These are phyloP conservation scores for Xylaria sp. DNA, from an alignment of 2,329 filamentous ascomycete species.

Conservation along the genomic window DNA sequence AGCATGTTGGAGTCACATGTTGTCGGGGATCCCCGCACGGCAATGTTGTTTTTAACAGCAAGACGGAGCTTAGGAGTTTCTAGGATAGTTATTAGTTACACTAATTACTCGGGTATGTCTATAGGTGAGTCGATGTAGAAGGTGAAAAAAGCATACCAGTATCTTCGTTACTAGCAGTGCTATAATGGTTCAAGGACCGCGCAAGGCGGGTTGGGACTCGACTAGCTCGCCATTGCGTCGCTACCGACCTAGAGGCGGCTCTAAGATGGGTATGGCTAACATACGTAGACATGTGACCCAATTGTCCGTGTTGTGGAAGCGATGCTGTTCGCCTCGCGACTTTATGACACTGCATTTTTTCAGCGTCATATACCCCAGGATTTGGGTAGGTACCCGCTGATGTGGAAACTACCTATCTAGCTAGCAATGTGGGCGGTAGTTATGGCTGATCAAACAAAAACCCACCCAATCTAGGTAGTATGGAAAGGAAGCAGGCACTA, in stretches of 20 bases:
- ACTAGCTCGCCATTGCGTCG: conserved; percentile 40
- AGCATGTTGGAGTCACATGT: conserved; percentile 87
- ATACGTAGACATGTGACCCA: conserved; percentile 52
- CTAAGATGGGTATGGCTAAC: conserved; percentile 47
- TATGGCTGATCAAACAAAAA: too few relatives aligned
- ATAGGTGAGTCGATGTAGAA: background rate
- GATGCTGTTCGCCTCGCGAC: background rate
- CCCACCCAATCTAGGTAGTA: too few relatives aligned
- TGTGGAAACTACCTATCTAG: too few relatives aligned
- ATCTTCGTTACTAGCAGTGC: conserved; percentile 12
- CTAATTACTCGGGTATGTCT: background rate
- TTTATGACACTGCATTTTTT: too few relatives aligned
- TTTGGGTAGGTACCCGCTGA: too few relatives aligned
- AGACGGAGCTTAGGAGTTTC: conserved; percentile 50
- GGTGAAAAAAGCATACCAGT: conserved; percentile 8
- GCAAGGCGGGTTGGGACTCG: conserved; percentile 3
- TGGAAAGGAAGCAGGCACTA: too few relatives aligned
- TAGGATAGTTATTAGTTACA: background rate
- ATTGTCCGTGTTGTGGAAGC: conserved; percentile 21
- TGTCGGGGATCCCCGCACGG: conserved; percentile 72
- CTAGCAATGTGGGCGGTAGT: too few relatives aligned
- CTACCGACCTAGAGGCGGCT: conserved; percentile 47
- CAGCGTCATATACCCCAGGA: too few relatives aligned
- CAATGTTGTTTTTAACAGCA: conserved; percentile 83
- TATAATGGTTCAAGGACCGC: conserved; percentile 36